Evolutionary conservation across 1,139 yeast genomes (phyloP).

Genomic region (Candida tetrigidarum): DNA sequence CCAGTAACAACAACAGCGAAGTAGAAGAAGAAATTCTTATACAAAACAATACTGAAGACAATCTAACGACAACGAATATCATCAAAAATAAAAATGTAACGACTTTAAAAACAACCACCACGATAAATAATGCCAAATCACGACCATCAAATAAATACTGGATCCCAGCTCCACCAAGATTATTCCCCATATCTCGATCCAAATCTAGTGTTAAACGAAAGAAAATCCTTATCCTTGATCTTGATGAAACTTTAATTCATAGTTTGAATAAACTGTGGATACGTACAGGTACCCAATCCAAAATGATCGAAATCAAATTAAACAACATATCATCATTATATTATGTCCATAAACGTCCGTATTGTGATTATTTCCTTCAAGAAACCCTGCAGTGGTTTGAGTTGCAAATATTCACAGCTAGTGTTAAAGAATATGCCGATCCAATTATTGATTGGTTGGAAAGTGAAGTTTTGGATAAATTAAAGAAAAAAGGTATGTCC

Average conservation of each 20-base stretch:
- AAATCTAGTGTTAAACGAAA: slow-evolving; percentile 43
- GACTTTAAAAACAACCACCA: slow-evolving; percentile 5
- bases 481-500: slow-evolving; percentile 11
- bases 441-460: slow-evolving; percentile 92
- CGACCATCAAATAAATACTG: slow-evolving; percentile 56
- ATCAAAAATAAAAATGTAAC: slow-evolving; percentile 2
- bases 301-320: slow-evolving; percentile 85
- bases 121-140: slow-evolving; percentile 38
- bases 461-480: slow-evolving; percentile 33
- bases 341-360: slow-evolving; percentile 91
- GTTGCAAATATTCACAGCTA: slow-evolving; percentile 89
- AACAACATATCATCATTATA: slow-evolving; percentile 74
- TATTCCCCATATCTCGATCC: slow-evolving; percentile 43
- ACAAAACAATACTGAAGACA: slow-evolving; percentile 4
- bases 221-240: slow-evolving; percentile 82
- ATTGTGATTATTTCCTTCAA: slow-evolving; percentile 79
- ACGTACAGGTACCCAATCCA: slow-evolving; percentile 53
- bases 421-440: slow-evolving; percentile 94
- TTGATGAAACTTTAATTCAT: slow-evolving; percentile 94
- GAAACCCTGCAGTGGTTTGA: slow-evolving; percentile 89
- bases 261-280: slow-evolving; percentile 73
- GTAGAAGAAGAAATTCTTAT: slow-evolving; percentile 11
- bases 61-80: slow-evolving; percentile 2
- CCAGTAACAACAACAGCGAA: slow-evolving; percentile 14
- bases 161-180: slow-evolving; percentile 52